Base-by-base conservation (phyloP, 2,329 filamentous ascomycete genomes). In the Pseudopyrenochaeta lycopersici region DNA sequence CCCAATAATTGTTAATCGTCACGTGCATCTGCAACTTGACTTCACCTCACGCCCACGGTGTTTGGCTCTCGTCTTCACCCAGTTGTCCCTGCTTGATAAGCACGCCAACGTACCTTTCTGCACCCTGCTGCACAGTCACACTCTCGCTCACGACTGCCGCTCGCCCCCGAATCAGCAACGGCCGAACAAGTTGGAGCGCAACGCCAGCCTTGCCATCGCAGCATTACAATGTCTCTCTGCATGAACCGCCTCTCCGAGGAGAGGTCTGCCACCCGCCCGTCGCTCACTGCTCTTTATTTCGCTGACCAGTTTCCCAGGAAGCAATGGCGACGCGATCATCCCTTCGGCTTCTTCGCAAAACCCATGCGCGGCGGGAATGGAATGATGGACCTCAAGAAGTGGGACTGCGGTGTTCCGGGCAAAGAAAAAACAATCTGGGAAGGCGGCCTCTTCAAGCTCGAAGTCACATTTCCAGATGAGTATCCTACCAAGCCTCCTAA, bases 401-500 rank as follows among this genome's bases (percentile, higher is more conserved):
- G 95, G 95, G 93, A 98, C 68, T 98, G 95, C 71, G 93, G 93
- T 38, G 90, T 99, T 38, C 95, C 95, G 3, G 95, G 96, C 70
- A 97, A 97, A 75, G 89, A 96, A 56, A 95, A 96, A 81, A 99
- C 96, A 0, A 88, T 98, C 18, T 99, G 95, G 95, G 93, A 96
- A 71, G 93, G 93, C n/a, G 95, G 95, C 1, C 80, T 97, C 10
- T 98, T 98, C 82, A 99, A 98, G 81, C 81, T 99, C 54, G 92
- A 90, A 52, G 90, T 99, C 68, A 87, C 85, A 10, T 99, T 99
- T 68, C 95, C 96, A 0, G 95, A 99, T 70, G 95, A 99, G 72
- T 99, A 99, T 76, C 95, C 95, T 14, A 99, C 96, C 46, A 99
- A 99, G 78, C 95, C 95, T 29, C 95, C 95, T 1, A 99, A 99